Evolutionary conservation across 2,329 filamentous ascomycete species (phyloP).

Genomic region (Cladorrhinum sp.): DNA sequence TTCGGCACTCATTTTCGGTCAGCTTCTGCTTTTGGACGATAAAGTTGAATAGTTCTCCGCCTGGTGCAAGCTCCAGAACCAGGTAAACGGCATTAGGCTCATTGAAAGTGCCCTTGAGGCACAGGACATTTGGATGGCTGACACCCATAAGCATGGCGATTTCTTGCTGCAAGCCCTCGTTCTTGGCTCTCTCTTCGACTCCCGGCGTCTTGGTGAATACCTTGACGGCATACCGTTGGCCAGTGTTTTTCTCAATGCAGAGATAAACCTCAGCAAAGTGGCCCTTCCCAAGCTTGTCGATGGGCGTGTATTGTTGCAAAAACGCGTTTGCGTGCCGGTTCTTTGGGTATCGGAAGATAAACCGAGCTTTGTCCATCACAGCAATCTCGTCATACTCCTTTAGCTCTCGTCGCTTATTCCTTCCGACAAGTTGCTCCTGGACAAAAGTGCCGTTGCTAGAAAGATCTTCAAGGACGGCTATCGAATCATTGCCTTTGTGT

Average conservation of each 20-base stretch:
- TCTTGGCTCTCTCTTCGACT: constrained; percentile 78
- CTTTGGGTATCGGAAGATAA: constrained; percentile 87
- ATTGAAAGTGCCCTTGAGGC: constrained; percentile 91
- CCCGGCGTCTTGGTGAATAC: constrained; percentile 83
- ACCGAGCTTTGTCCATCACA: constrained; percentile 78
- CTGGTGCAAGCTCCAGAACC: constrained; percentile 82
- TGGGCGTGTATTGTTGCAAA: constrained; percentile 77
- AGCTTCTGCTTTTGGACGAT: constrained; percentile 91
- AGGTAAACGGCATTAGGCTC: constrained; percentile 88
- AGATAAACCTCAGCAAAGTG: constrained; percentile 27
- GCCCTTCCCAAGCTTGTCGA: constrained; percentile 36
- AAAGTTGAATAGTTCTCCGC: constrained; percentile 93
- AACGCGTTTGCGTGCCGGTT: constrained; percentile 73
- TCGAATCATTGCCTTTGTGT: constrained; percentile 41
- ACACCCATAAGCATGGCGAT: constrained; percentile 97
- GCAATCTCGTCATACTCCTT: constrained; percentile 88
- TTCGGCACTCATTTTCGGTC: constrained; percentile 77
- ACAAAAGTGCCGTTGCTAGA: constrained; percentile 97
- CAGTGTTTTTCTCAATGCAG: constrained; percentile 76
- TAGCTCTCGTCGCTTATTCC: constrained; percentile 86
- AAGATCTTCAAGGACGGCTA: constrained; percentile 83
- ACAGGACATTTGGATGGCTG: constrained; percentile 88
- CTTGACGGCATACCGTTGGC: constrained; percentile 86
- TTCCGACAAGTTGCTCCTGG: constrained; percentile 84
- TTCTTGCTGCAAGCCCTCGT: constrained; percentile 87